A percentile compares a stretch with the other conserved stretches of the same genome.
These are phyloP conservation scores for Saccharomyces hybrid DNA, from an alignment of 1,139 yeast species.

Conservation along the genomic window DNA sequence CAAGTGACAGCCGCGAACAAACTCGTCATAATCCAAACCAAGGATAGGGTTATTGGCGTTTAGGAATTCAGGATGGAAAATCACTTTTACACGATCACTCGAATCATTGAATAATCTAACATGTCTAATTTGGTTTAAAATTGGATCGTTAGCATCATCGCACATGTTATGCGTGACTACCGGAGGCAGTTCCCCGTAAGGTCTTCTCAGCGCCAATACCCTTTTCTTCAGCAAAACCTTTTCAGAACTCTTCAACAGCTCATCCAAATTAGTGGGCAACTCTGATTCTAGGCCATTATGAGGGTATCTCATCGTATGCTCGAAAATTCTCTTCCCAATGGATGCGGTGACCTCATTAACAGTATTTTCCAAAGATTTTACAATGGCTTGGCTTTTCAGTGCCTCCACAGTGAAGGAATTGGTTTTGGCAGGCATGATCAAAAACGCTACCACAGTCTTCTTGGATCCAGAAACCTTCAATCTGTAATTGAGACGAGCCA, in stretches of 20 bases:
- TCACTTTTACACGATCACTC: conserved; percentile 85
- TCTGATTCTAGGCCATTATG: conserved; percentile 45
- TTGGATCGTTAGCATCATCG: conserved; percentile 86
- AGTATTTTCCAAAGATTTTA: conserved; percentile 82
- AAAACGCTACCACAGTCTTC: conserved; percentile 94
- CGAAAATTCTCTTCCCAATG: conserved; percentile 82
- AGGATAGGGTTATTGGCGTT: conserved; percentile 92
- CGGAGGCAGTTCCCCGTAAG: conserved; percentile 77
- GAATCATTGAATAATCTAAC: conserved; percentile 87
- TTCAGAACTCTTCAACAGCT: conserved; percentile 79
- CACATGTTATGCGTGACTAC: conserved; percentile 97
- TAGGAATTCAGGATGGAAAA: conserved; percentile 95
- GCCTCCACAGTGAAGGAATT: conserved; percentile 94
- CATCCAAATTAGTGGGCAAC: conserved; percentile 57
- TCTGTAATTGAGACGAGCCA: conserved; percentile 85
- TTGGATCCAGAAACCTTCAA: conserved; percentile 76
- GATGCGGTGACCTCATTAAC: conserved; percentile 81
- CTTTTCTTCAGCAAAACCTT: conserved; percentile 85
- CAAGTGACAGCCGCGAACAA: conserved; percentile 94
- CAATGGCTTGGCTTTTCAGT: conserved; percentile 91
- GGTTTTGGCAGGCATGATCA: conserved; percentile 95
- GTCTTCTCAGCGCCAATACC: conserved; percentile 82
- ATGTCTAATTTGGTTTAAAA: conserved; percentile 82
- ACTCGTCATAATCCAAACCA: conserved; percentile 91
- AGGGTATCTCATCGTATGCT: conserved; percentile 80